A percentile compares a stretch with the other conserved stretches of the same genome.
These are phyloP conservation scores for Akanthomyces muscarius DNA, from an alignment of 2,329 filamentous ascomycete species.

Conservation along the genomic window DNA sequence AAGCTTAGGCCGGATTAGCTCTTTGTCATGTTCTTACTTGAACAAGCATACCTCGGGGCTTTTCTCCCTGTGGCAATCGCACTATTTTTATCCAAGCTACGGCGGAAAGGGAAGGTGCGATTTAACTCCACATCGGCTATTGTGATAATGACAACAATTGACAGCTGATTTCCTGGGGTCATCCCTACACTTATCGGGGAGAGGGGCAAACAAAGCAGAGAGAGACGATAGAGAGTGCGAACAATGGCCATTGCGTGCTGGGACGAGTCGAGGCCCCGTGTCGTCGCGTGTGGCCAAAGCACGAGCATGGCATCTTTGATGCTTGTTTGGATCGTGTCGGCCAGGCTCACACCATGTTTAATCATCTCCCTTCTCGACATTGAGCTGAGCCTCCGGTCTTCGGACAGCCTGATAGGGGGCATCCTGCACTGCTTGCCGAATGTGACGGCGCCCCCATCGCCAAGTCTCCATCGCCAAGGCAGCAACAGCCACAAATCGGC, in stretches of 20 bases:
- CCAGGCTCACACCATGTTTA: no score
- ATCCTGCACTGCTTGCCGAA: background rate
- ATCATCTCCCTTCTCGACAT: no score
- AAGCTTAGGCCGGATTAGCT: background rate
- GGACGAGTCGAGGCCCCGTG: background rate
- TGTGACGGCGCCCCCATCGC: background rate
- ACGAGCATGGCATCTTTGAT: no score
- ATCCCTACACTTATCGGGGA: background rate
- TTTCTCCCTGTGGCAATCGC: background rate
- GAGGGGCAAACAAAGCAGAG: background rate
- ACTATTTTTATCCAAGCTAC: background rate
- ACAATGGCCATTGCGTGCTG: background rate
- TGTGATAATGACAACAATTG: background rate
- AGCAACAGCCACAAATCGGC: constrained; percentile 7
- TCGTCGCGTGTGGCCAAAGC: background rate
- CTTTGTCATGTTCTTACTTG: background rate
- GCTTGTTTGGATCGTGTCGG: no score
- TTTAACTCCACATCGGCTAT: background rate
- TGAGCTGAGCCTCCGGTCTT: no score
- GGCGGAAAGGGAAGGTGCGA: constrained; percentile 2
- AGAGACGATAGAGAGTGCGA: background rate
- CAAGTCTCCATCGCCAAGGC: constrained; percentile 7
- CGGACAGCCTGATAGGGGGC: background rate
- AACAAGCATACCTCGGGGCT: background rate
- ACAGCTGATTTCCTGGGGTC: background rate